A percentile compares a stretch with the other conserved stretches of the same genome.
Conservation (phyloP, 2,329 filamentous ascomycete genomes). For the Alternaria incomplexa region DNA sequence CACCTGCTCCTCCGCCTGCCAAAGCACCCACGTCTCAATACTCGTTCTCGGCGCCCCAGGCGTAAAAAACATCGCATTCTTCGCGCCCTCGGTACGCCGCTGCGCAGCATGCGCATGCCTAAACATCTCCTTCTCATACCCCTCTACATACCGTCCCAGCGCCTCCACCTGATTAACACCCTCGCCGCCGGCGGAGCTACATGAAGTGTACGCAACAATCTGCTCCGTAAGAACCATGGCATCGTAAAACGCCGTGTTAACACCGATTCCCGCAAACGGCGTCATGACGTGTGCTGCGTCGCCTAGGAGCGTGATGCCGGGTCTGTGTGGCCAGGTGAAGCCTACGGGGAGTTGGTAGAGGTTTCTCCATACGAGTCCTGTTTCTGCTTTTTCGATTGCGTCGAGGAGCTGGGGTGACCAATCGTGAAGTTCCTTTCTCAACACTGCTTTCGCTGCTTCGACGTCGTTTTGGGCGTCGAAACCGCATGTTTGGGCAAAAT, state of each 20-base stretch:
- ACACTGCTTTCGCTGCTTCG: constrained; percentile 17
- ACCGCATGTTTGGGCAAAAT: constrained; percentile 27
- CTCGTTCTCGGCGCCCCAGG: constrained; percentile 53
- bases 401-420: constrained; percentile 4
- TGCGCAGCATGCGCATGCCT: constrained; percentile 42
- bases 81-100: constrained; percentile 52
- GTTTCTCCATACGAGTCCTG: constrained; percentile 28
- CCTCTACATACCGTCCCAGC: constrained; percentile 34
- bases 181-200: not conserved
- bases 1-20: constrained; percentile 18
- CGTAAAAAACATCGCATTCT: constrained; percentile 57
- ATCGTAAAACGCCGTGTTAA: constrained; percentile 48
- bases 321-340: constrained; percentile 43
- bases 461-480: constrained; percentile 28
- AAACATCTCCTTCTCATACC: constrained; percentile 50
- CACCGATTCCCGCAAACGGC: constrained; percentile 46
- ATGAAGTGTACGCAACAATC: constrained; percentile 34
- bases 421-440: constrained; percentile 30
- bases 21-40: constrained; percentile 48
- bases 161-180: not conserved
- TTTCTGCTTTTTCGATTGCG: constrained; percentile 32
- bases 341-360: constrained; percentile 52
- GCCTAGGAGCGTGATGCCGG: constrained; percentile 50
- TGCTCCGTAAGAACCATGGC: constrained; percentile 42
- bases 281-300: constrained; percentile 53